A percentile compares a stretch with the other conserved stretches of the same genome.
Evolutionary conservation across 208 protist species (phyloP).

Genomic region (Phytomonas sp.): DNA sequence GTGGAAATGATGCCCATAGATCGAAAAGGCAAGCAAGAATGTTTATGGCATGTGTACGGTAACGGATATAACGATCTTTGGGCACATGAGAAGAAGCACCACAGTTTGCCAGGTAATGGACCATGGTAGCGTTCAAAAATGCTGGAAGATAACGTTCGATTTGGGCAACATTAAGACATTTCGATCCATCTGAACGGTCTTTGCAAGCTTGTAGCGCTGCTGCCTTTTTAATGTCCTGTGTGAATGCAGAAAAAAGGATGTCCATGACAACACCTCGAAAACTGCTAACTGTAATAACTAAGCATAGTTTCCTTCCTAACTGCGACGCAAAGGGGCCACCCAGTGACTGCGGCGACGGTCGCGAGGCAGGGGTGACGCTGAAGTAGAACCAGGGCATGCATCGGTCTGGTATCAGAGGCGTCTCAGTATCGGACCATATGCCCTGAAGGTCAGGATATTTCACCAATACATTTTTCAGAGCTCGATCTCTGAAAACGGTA

Average conservation of each 20-base stretch:
- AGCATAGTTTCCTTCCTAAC: not conserved
- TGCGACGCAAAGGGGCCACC: not conserved
- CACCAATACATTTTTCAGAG: conserved; percentile 53
- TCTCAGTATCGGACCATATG: conserved; percentile 36
- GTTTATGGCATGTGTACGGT: conserved; percentile 33
- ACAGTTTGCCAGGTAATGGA: conserved; percentile 36
- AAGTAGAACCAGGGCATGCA: not conserved
- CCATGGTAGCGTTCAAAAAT: conserved; percentile 51
- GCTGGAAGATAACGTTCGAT: not conserved
- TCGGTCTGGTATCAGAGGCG: not conserved
- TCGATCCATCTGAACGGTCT: not conserved
- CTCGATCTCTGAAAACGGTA: conserved; percentile 62
- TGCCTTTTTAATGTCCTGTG: not conserved
- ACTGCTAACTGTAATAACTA: not conserved
- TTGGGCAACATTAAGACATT: not conserved
- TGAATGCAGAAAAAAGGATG: not conserved
- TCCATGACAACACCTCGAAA: not conserved
- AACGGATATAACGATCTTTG: not conserved
- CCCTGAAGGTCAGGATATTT: conserved; percentile 82
- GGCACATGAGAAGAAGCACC: not conserved
- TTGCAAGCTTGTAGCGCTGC: not conserved
- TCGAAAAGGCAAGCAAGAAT: conserved; percentile 51
- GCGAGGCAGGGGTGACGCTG: not conserved
- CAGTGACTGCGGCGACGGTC: not conserved
- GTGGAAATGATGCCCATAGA: conserved; percentile 49